Conservation (phyloP, 2,329 filamentous ascomycete genomes). For the Bertia moriformis region DNA sequence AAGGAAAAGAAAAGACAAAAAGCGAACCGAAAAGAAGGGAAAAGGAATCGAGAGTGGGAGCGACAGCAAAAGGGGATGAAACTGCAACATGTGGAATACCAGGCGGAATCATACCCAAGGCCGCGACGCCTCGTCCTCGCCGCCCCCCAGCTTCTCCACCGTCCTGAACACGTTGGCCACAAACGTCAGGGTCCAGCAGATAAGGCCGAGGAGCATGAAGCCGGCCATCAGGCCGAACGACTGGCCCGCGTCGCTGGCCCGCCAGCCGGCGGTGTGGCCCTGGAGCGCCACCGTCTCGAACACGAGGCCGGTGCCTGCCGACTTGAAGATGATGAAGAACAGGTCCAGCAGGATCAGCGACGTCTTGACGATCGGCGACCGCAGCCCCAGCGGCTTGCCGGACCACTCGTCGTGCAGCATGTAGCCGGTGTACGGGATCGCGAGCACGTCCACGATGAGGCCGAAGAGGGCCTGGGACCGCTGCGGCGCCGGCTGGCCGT, state of each 20-base stretch:
- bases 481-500: conserved; percentile 28
- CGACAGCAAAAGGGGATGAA: too few species aligned
- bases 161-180: conserved; percentile 67
- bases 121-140: conserved; percentile 18
- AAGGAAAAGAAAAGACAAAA: background rate
- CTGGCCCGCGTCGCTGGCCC: conserved; percentile 31
- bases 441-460: conserved; percentile 74
- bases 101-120: too few species aligned
- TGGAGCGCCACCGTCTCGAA: conserved; percentile 66
- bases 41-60: too few species aligned
- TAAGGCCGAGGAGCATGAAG: conserved; percentile 65
- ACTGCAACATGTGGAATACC: conserved; percentile 3
- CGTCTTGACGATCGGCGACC: conserved; percentile 72
- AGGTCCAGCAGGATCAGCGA: conserved; percentile 81
- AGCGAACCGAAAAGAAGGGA: too few species aligned
- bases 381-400: conserved; percentile 77
- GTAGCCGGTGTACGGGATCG: conserved; percentile 79
- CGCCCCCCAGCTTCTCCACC: conserved; percentile 44
- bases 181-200: conserved; percentile 86
- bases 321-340: conserved; percentile 94
- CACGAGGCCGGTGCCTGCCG: conserved; percentile 77
- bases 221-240: conserved; percentile 52
- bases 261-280: too few species aligned
- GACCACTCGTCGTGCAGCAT: conserved; percentile 96
- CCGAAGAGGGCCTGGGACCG: conserved; percentile 74